phyloP scores from a whole-genome alignment of 1,139 yeast genomes.

The Suhomyces maxii region DNA sequence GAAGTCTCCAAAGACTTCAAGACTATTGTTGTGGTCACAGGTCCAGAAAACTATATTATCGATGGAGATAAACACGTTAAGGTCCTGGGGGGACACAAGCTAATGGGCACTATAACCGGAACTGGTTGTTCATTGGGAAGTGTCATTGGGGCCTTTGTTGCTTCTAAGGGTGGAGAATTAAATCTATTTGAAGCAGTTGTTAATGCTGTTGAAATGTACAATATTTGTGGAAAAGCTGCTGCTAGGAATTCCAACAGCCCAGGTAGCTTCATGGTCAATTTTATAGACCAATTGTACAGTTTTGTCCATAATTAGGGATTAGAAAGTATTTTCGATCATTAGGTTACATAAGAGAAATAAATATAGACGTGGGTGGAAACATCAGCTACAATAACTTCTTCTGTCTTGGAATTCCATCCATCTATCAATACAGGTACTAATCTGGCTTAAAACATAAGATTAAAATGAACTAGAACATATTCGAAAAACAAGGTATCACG shows the following conservation, averaged over 20 bases:
- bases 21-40: conserved; percentile 72
- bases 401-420: too few relatives aligned
- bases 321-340: too few relatives aligned
- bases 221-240: conserved; percentile 64
- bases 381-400: too few relatives aligned
- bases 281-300: conserved; percentile 45
- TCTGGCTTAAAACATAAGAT: too few relatives aligned
- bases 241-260: conserved; percentile 41
- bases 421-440: too few relatives aligned
- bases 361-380: too few relatives aligned
- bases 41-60: conserved; percentile 32
- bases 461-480: too few relatives aligned
- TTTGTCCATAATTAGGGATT: background rate
- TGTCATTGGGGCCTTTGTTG: conserved; percentile 60
- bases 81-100: conserved; percentile 59
- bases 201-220: conserved; percentile 63
- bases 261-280: conserved; percentile 49
- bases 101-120: conserved; percentile 81
- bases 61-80: conserved; percentile 15
- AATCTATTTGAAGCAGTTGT: conserved; percentile 50
- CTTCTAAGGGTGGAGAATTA: conserved; percentile 37
- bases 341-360: too few relatives aligned
- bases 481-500: too few relatives aligned
- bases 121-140: conserved; percentile 88
- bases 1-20: conserved; percentile 56